Evolutionary conservation across 2,329 filamentous ascomycete genomes (phyloP), one percentile per base, ranked within the genome.

Genomic region (Cytospora schulzeri): DNA sequence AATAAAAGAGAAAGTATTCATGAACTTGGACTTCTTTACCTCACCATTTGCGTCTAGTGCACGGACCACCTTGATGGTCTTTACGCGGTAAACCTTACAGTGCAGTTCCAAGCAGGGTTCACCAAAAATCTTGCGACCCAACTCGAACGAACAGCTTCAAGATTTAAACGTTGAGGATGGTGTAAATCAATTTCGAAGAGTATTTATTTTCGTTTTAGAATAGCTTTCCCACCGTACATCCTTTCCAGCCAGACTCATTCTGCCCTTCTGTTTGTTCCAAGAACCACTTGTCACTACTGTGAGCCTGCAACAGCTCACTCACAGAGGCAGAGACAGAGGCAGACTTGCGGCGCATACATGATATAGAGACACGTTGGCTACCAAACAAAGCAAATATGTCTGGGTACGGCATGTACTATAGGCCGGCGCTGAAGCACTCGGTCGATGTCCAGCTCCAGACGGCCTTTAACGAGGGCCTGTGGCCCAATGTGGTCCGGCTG

Each of bases 371-470:
- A 50, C 7, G 11, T 48, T 9, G 14, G 19, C 17, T 45, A 19
- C 45, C 45, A 50, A 53, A 29, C n/a, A 24, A 17, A 57, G 24
- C 38, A 54, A 66, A 17, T 6, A 66, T 66, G 65, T 59, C 65
- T 22, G 45, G 41, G 29, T 65, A 73, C 66, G 67, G 64, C 62
- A 68, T 70, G 65, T 71, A 73, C 61, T 72, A 72, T 62, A 69
- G 70, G 57, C 77, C 77, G 53, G 71, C 74, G 55, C 78, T 85
- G 54, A 83, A 79, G 69, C 80, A 78, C 70, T 81, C 78, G 66
- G 80, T 84, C 59, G 82, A 85, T 68, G 76, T 83, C 58, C 81
- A 84, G 75, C 77, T 88, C 12, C 81, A 85, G 74, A 78, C 79
- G 17, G 83, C 83, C 60, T 88, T 85, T 63, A 76, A 78, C 50